phyloP scores from a whole-genome alignment of 2,329 filamentous ascomycete genomes.

The Fusarium humuli region DNA sequence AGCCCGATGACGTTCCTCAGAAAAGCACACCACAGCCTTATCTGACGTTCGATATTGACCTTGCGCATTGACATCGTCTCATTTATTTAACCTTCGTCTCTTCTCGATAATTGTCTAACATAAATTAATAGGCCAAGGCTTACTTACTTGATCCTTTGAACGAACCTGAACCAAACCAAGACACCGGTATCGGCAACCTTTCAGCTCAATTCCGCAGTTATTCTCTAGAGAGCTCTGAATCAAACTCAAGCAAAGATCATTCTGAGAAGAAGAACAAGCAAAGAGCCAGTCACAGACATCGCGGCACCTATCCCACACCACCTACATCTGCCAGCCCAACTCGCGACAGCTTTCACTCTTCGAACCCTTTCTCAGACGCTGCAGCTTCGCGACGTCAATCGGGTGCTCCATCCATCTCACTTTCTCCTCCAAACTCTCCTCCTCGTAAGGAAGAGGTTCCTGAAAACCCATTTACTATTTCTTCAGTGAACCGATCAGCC shows the following conservation, averaged over 20 bases:
- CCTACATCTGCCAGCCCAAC: constrained; percentile 67
- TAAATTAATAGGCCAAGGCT: constrained; percentile 65
- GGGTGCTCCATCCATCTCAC: constrained; percentile 18
- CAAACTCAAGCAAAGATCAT: constrained; percentile 14
- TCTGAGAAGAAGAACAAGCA: constrained; percentile 17
- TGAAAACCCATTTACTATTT: constrained; percentile 41
- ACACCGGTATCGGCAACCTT: constrained; percentile 62
- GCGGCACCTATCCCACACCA: constrained; percentile 57
- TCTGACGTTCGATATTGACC: background rate
- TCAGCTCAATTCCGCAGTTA: constrained; percentile 37
- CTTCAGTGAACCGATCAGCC: constrained; percentile 50
- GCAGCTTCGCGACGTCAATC: constrained; percentile 30
- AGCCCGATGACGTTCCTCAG: constrained; percentile 39
- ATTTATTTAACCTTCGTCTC: background rate
- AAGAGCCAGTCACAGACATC: constrained; percentile 11
- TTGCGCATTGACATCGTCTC: constrained; percentile 2
- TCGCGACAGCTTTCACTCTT: constrained; percentile 58
- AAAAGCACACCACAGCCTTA: constrained; percentile 11
- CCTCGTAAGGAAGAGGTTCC: constrained; percentile 29
- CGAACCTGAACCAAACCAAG: constrained; percentile 74
- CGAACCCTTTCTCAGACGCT: constrained; percentile 55
- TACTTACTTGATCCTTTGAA: constrained; percentile 77
- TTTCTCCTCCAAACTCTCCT: constrained; percentile 39
- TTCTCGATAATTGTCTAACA: constrained; percentile 3
- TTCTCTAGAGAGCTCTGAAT: constrained; percentile 30